Evolutionary conservation across 805 yeast species (phyloP), one percentile per base, ranked within the genome.

Genomic region (Clavispora santaluciae): DNA sequence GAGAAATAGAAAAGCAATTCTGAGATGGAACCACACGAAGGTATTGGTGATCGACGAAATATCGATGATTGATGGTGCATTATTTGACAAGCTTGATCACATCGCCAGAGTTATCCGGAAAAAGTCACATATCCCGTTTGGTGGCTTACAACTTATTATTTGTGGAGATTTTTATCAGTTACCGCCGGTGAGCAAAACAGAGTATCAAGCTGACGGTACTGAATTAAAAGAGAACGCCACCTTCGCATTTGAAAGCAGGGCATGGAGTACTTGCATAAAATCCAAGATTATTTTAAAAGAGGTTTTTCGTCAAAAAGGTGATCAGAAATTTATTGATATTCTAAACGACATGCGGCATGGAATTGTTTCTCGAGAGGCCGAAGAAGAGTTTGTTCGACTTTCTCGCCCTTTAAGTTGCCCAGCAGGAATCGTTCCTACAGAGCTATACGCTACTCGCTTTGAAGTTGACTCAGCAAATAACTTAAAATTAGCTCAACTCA

Each of bases 131-230:
- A 50, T 48, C 36, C 96, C 97, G 0, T 93, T 93, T 70, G 99
- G 99, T 5, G 99, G 99, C 0, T 82, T 93, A 33, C 99, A 93
- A 55, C 51, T 93, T 12, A 78, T 93, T 10, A 63, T 90, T 25
- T 84, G 95, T 4, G 99, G 99, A n/a, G 99, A 93, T 63, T 90
- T 91, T 58, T 90, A 84, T 61, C 99, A 93, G 64, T 70, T 93
- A 33, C 99, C 99, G 1, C 99, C 99, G 0, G 95, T 93, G 6
- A 67, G 73, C 9, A 70, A 70, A 17, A 22, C 17, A 7, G 48
- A 44, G 8, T 17, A 43, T 7, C 69, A 65, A 31, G 62, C 57
- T 16, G 56, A 56, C 13, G 61, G 60, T 0, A 54, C 55, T 20
- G 43, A 43, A 6, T 18, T 31, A 6, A 41, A 43, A 22, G 44